Base-by-base conservation (phyloP, 345 rosid species). In the Eutrema japonicum region DNA sequence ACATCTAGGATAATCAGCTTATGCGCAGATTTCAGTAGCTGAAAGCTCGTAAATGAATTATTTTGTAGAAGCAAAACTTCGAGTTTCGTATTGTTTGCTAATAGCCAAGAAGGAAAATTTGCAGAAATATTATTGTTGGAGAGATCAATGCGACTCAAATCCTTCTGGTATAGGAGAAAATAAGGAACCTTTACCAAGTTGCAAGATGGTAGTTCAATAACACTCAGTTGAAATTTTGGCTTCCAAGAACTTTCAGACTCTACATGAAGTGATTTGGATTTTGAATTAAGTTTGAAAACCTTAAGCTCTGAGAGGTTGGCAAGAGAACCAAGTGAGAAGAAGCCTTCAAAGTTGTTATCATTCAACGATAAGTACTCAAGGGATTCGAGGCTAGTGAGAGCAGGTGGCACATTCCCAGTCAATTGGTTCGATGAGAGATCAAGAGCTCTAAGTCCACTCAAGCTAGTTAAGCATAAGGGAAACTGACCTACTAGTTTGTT, bases 121-220 rank as follows among this genome's bases (percentile, higher is more conserved):
- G 60, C 75, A 10, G 14, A 22, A 0, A 76, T 69, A 0, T 45
- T 76, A n/a, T 70, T 76, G 33, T 47, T 0, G 0, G 79, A 76
- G 7, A 64, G 71, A 60, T 76, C 79, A 54, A 76, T 26, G 1
- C 14, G 37, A 35, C 58, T 40, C 55, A 76, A 40, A 8, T 33
- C 46, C 9, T 53, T 53, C 42, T 76, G 79, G 27, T 47, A 10
- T 35, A 56, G 43, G 33, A 76, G 79, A 55, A 76, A 70, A 11
- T 14, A 68, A 46, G 78, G 78, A 54, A 74, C 60, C 26, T 56
- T 13, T 5, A 7, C 22, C 52, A 72, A 38, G 33, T 64, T 64
- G 72, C 77, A 73, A 46, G 29, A 40, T 1, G 4, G 18, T 47
- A 73, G n/a, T 29, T 8, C 33, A 27, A 76, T 14, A 57, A 30